Evolutionary conservation across 768 basidiomycete genomes (phyloP), one percentile per base, ranked within the genome.

Genomic region (Lentinula guzmanii): DNA sequence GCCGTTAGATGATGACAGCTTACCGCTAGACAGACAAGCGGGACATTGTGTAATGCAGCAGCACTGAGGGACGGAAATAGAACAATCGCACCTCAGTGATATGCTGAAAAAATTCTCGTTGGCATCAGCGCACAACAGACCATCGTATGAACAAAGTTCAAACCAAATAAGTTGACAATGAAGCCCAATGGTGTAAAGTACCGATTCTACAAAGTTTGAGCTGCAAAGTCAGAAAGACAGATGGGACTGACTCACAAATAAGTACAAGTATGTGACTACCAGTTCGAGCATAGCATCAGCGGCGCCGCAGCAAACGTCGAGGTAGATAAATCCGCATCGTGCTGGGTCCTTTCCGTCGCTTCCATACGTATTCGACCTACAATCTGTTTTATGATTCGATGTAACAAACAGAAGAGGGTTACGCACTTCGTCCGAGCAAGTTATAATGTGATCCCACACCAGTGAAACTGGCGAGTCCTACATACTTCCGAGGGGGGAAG

Each of bases 351-450:
- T 57, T 57, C 16, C 13, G 55, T 13, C 24, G 35, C 34, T 57
- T 57, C 55, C 55, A 57, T 57, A 57, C 41, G 42, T 42, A 45
- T 18, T 42, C 55, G 4, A 57, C 39, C 55, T 57, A 28, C 4
- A 41, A 16, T 24, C 15, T 11, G 21, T 42, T 8, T 3, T 24
- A 21, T 8, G 41, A 9, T 57, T 15, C 5, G 41, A n/a, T 15
- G 55, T 11, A 37, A 15, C 10, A 55, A 24, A 16, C 10, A 18
- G 2, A 24, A 24, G 55, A 57, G 35, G n/a, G 37, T 39, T 37
- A 24, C 37, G 13, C 35, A 57, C 39, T 18, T 57, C 55, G 39
- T 41, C 37, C 8, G 55, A 57, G 42, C 35, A 42, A 16, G 55
- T 57, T 18, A 57, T 11, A 9, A 57, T 39, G 31, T 57, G 55